phyloP scores from a whole-genome alignment of 495 filamentous ascomycete species.

The Alectoria sarmentosa region DNA sequence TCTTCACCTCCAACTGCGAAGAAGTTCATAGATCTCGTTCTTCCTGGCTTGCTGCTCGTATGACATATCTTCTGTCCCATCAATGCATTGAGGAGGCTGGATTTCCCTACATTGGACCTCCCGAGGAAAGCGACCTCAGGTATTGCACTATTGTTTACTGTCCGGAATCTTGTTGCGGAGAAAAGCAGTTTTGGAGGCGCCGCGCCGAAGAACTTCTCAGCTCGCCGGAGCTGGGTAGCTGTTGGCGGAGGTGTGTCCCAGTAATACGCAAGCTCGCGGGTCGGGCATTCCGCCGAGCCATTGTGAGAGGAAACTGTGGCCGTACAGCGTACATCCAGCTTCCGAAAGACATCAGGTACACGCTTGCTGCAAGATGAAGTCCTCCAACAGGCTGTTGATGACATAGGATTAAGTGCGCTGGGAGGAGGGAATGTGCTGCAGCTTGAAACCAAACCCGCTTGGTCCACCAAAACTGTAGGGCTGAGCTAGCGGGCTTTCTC shows the following conservation, averaged over 20 bases:
- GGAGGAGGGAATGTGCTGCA: not conserved
- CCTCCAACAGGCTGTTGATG: not conserved
- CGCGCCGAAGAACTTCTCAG: constrained; percentile 53
- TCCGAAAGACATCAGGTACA: not conserved
- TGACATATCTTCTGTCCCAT: constrained; percentile 53
- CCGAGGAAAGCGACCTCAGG: constrained; percentile 69
- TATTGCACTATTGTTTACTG: constrained; percentile 40
- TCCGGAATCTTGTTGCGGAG: constrained; percentile 62
- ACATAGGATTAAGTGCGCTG: constrained; percentile 4
- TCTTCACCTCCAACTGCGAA: constrained; percentile 64
- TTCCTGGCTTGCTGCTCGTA: constrained; percentile 65
- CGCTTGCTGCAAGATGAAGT: no score
- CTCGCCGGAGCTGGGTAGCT: constrained; percentile 44
- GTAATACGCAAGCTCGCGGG: constrained; percentile 40
- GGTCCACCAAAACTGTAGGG: not conserved
- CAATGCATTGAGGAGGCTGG: constrained; percentile 76
- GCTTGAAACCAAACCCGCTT: not conserved
- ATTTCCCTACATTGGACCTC: constrained; percentile 90
- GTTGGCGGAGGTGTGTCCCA: constrained; percentile 53
- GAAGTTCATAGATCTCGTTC: constrained; percentile 76
- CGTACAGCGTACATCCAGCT: not conserved
- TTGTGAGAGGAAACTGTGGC: not conserved
- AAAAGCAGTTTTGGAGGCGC: constrained; percentile 60
- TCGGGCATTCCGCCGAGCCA: not conserved
- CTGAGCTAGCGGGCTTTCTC: not conserved